Conservation (phyloP, 1,139 yeast species). For the Pichia sp. region DNA sequence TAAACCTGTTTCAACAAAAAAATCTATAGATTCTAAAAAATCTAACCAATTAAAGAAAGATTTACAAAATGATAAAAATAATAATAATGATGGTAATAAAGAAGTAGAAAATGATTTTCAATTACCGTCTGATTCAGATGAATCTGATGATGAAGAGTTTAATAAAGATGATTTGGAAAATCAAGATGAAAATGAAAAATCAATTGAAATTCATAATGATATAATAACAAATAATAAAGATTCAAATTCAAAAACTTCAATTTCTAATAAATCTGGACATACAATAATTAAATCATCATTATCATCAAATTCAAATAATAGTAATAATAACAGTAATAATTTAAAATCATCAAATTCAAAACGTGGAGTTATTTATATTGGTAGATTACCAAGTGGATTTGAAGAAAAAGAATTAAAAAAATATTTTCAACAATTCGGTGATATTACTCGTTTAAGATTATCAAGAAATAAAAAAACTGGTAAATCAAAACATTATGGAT, state of each 20-base stretch:
- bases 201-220: conserved; percentile 8
- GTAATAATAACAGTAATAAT: too few relatives aligned
- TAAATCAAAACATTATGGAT: conserved; percentile 87
- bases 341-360: conserved; percentile 13
- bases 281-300: conserved; percentile 29
- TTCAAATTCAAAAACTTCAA: conserved; percentile 1
- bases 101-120: conserved; percentile 14
- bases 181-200: too few relatives aligned
- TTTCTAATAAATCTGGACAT: conserved; percentile 19
- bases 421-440: conserved; percentile 89
- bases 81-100: neutral
- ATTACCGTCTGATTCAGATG: conserved; percentile 16
- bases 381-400: conserved; percentile 90
- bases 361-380: conserved; percentile 75
- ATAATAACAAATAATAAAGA: conserved; percentile 9
- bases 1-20: too few relatives aligned
- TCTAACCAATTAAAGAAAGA: too few relatives aligned
- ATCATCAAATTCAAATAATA: conserved; percentile 22
- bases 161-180: neutral
- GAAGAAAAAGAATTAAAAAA: conserved; percentile 74
- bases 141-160: neutral
- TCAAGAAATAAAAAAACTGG: conserved; percentile 92
- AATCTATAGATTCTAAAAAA: too few relatives aligned
- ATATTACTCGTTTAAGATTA: conserved; percentile 65
- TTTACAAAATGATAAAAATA: neutral